Base-by-base conservation (phyloP, 2,329 filamentous ascomycete species). In the Talaromyces sp. region DNA sequence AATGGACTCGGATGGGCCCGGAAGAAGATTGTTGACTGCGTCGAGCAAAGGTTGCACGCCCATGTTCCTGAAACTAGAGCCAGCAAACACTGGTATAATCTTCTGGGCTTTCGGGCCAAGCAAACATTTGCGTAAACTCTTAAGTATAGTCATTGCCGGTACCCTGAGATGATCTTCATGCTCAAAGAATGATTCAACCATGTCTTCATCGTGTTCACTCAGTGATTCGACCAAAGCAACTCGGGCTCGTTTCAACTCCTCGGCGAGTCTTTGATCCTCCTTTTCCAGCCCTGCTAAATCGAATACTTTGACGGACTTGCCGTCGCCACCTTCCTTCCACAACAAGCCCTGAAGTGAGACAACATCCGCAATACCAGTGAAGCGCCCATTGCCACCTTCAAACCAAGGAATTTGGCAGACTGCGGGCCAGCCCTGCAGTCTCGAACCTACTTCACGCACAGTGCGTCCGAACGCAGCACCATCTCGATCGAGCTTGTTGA, bases 391-490 rank as follows among this genome's bases (percentile, higher is more conserved):
- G 5, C 82, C 82, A 12, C 80, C 82, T 72, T 90, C 86, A 86
- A 93, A 98, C 92, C 93, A 96, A 0, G 95, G 95, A 66, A 98
- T 93, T 70, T 96, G 93, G 71, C 93, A 97, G 8, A 98, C 87
- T 14, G 95, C 87, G 2, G 95, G 95, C 88, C 90, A 96, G 1
- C 88, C 90, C 64, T 87, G 85, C 21, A 99, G 81, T 60, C 91
- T 85, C 0, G 88, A 82, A 2, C 90, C 93, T 33, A 97, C 88
- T 71, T 98, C 93, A 63, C 89, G 88, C 0, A 98, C 88, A 0
- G 93, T 93, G 60, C 89, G 86, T 28, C 88, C 88, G 79, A 98
- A 98, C 1, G 86, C 83, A 16, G 91, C 91, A 9, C 91, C 91
- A 66, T 91, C 89, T 42, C 91, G 86, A 73, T 96, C 91, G 2